Base-by-base conservation (phyloP, 371 early-diverging fungal genomes). In the Batrachochytrium dendrobatidis region DNA sequence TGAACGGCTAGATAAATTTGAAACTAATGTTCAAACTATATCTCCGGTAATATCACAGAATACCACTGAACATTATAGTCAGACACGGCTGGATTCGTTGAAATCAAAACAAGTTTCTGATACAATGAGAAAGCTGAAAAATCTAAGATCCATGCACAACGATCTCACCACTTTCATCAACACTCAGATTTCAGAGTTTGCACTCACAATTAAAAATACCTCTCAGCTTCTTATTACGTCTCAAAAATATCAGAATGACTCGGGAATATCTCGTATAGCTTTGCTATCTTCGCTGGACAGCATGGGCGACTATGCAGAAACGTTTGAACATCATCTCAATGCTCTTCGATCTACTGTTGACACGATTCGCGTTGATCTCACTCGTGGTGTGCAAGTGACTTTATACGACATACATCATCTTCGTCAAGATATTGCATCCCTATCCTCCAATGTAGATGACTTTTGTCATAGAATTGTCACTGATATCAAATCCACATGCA, bases 401-500 rank as follows among this genome's bases (percentile, higher is more conserved):
- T n/a, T 22, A 17, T 24, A 0, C 2, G 34, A 26, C 18, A 46
- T 32, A n/a, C 15, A 20, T 22, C 39, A 30, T 15, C 55, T 12
- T 3, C 55, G 45, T n/a, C 26, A 17, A n/a, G 45, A 20, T 29
- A 33, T 24, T 55, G 43, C 10, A 18, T 3, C 12, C 25, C 28
- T 15, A 30, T 22, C 28, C n/a, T 53, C 18, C 18, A 22, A 26
- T 18, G 18, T 53, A 24, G n/a, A 18, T 3, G 44, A 18, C 5
- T 34, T 62, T 32, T 15, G 20, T 3, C 54, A 57, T 3, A 28
- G 18, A 4, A 24, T 58, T 20, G 55, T 10, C 18, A 12, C 4
- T n/a, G n/a, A n/a, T 17, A 44, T 43, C 12, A 29, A 53, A 39
- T 48, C 64, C 31, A 29, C 7, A 33, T 66, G 66, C 63, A 69